A percentile compares a stretch with the other conserved stretches of the same genome.
Conservation (phyloP, 2,329 filamentous ascomycete species). For the Coniochaeta sp. region DNA sequence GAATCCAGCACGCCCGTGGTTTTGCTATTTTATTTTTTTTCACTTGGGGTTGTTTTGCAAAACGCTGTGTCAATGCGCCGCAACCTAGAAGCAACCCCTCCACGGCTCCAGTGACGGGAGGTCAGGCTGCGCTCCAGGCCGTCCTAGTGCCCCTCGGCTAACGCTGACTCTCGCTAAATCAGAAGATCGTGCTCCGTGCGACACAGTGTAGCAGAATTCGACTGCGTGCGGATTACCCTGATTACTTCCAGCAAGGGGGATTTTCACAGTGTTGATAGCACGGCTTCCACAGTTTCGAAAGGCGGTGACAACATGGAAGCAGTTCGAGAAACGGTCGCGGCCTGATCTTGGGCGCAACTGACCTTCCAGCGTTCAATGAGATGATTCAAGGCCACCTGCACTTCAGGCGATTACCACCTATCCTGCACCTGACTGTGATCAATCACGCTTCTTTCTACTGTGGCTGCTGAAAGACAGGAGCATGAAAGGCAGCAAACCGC, state of each 20-base stretch:
- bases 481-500: background rate
- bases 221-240: background rate
- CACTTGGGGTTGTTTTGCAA: background rate
- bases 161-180: background rate
- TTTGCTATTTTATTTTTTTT: background rate
- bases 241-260: no score
- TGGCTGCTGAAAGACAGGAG: no score
- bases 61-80: background rate
- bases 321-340: background rate
- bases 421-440: no score
- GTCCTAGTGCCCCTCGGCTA: background rate
- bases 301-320: background rate
- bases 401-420: no score
- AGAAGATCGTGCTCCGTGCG: background rate
- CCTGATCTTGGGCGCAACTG: background rate
- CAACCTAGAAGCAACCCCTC: background rate
- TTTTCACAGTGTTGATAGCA: background rate
- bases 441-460: no score
- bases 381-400: no score
- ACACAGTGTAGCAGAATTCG: background rate
- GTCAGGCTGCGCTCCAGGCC: background rate
- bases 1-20: background rate
- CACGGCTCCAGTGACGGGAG: background rate
- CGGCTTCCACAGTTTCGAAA: background rate
- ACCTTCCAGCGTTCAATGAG: no score